A percentile compares a stretch with the other conserved stretches of the same genome.
Evolutionary conservation across 2,329 filamentous ascomycete genomes (phyloP).

Genomic region (Cladosporium sp.): DNA sequence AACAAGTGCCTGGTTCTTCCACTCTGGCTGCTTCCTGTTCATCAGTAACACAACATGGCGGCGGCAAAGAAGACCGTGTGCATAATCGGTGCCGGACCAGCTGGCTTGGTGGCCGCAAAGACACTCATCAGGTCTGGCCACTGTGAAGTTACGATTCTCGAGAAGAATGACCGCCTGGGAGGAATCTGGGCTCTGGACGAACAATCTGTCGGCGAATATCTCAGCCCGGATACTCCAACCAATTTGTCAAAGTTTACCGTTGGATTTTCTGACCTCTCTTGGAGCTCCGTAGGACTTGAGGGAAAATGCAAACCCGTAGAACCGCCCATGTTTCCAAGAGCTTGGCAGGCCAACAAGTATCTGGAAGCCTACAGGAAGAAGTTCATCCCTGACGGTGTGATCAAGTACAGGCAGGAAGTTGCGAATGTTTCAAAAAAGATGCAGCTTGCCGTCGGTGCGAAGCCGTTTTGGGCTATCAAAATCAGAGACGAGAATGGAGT

Average conservation of each 20-base stretch:
- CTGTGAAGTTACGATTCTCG: slow-evolving; percentile 69
- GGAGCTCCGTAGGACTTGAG: slow-evolving; percentile 48
- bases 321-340: slow-evolving; percentile 64
- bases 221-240: slow-evolving; percentile 56
- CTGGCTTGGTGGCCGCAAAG: slow-evolving; percentile 52
- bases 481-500: slow-evolving; percentile 18
- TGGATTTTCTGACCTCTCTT: slow-evolving; percentile 60
- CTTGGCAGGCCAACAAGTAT: slow-evolving; percentile 73
- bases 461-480: slow-evolving; percentile 22
- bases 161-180: slow-evolving; percentile 61
- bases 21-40: no score
- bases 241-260: slow-evolving; percentile 79
- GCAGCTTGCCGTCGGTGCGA: neutral
- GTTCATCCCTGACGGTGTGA: slow-evolving; percentile 51
- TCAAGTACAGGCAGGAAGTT: slow-evolving; percentile 38
- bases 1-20: no score
- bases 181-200: slow-evolving; percentile 66
- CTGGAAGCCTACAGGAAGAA: slow-evolving; percentile 59
- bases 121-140: slow-evolving; percentile 58
- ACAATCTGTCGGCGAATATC: slow-evolving; percentile 48
- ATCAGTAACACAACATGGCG: neutral
- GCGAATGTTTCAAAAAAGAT: slow-evolving; percentile 12
- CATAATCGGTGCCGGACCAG: slow-evolving; percentile 43
- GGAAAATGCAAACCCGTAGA: neutral
- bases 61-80: slow-evolving; percentile 25